These are phyloP conservation scores for Triticum monococcum DNA, from an alignment of 176 grass and related monocot species.

Conservation along the genomic window DNA sequence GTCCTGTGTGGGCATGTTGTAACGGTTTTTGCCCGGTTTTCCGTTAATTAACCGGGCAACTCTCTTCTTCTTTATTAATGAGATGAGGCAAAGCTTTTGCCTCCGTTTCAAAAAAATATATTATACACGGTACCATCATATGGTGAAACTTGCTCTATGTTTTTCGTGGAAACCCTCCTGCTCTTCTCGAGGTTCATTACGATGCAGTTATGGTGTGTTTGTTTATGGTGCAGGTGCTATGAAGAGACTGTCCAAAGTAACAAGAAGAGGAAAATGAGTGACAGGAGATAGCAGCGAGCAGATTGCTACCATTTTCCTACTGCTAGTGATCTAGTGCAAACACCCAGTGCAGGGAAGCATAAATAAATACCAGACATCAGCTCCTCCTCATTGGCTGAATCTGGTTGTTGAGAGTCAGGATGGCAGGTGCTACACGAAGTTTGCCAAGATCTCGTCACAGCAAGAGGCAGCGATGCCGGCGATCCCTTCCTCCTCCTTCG, in stretches of 20 bases:
- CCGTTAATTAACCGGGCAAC: too few species aligned
- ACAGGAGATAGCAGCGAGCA: background rate
- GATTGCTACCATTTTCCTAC: background rate
- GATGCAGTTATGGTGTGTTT: background rate
- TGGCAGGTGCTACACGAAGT: conserved; percentile 65
- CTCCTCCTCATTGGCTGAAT: conserved; percentile 1
- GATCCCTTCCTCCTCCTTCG: conserved; percentile 41
- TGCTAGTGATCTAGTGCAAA: background rate
- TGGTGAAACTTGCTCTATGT: background rate
- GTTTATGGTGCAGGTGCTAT: background rate
- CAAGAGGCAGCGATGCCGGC: background rate
- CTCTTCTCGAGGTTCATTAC: background rate
- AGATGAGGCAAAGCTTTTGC: too few species aligned
- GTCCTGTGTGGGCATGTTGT: too few species aligned
- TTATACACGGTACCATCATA: background rate
- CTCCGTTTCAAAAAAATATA: too few species aligned
- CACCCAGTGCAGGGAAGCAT: background rate
- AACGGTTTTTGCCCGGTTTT: too few species aligned
- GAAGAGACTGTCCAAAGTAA: background rate
- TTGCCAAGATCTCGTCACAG: conserved; percentile 15
- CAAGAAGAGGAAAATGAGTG: background rate
- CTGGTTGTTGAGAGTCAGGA: conserved; percentile 9
- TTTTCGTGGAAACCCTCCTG: background rate
- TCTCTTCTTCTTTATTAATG: too few species aligned
- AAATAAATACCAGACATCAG: background rate